These are phyloP conservation scores for Sporisorium exsertum DNA, from an alignment of 1,284 basidiomycete genomes.

Conservation along the genomic window DNA sequence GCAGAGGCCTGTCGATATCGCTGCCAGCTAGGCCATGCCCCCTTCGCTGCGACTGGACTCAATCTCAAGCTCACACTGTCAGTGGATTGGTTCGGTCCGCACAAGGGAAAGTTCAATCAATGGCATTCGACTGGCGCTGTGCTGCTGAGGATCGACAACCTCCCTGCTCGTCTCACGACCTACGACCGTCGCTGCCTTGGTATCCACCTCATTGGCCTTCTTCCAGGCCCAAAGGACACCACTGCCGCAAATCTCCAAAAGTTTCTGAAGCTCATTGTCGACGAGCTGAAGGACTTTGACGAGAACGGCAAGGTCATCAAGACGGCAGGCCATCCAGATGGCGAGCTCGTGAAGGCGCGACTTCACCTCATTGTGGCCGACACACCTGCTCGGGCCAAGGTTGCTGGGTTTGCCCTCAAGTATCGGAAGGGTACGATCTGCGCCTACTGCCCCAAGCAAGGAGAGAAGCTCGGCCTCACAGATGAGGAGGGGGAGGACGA, in stretches of 20 bases:
- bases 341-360: neutral
- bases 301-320: neutral
- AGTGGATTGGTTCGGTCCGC: constrained; percentile 10
- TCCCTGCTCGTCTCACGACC: neutral
- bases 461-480: neutral
- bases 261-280: neutral
- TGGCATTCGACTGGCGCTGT: constrained; percentile 7
- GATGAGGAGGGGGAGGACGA: neutral
- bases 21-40: too few relatives aligned
- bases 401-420: neutral
- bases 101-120: neutral
- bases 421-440: neutral
- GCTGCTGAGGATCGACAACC: constrained; percentile 12
- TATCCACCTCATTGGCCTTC: constrained; percentile 3
- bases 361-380: constrained; percentile 6
- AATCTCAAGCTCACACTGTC: constrained; percentile 18
- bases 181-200: constrained; percentile 3
- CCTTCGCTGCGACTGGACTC: too few relatives aligned
- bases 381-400: constrained; percentile 7
- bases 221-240: constrained; percentile 9
- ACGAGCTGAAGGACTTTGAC: constrained; percentile 5
- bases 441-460: neutral
- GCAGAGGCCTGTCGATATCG: too few relatives aligned
- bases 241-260: neutral
- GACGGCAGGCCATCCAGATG: neutral